Percentiles rank a stretch among this genome's conserved stretches.
These are phyloP conservation scores for Aspergillus heteromorphus DNA, from an alignment of 495 filamentous ascomycete species.

Conservation along the genomic window DNA sequence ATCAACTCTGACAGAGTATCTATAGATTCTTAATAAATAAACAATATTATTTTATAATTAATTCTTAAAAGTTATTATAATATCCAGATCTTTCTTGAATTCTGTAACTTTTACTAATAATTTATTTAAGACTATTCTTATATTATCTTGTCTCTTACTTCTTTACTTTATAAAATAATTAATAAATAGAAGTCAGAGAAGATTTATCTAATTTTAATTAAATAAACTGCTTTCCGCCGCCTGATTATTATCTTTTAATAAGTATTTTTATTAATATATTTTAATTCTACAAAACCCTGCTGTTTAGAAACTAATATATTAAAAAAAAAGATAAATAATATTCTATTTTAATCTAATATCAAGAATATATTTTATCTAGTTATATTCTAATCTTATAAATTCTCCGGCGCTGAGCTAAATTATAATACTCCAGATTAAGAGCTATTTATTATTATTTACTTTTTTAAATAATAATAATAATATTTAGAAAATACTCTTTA, in stretches of 20 bases:
- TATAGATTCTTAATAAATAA: background rate
- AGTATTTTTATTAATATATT: background rate
- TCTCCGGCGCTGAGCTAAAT: background rate
- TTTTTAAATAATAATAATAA: background rate
- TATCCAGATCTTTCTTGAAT: background rate
- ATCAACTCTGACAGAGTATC: background rate
- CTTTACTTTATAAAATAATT: background rate
- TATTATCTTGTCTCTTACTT: background rate
- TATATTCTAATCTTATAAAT: background rate
- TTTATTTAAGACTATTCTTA: background rate
- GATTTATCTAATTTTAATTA: background rate
- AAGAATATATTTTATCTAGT: background rate
- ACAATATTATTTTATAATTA: background rate
- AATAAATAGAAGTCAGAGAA: background rate
- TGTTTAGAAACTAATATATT: background rate
- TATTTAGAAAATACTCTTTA: background rate
- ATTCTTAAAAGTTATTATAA: background rate
- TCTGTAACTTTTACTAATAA: background rate
- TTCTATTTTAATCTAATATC: background rate
- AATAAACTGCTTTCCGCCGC: background rate
- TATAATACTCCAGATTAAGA: background rate
- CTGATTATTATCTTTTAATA: background rate
- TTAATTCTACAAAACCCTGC: background rate
- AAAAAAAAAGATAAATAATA: slow-evolving; percentile 1
- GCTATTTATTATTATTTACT: background rate